Evolutionary conservation across 164 flowering plant species (phyloP).

Genomic region (Echeveria elegans): DNA sequence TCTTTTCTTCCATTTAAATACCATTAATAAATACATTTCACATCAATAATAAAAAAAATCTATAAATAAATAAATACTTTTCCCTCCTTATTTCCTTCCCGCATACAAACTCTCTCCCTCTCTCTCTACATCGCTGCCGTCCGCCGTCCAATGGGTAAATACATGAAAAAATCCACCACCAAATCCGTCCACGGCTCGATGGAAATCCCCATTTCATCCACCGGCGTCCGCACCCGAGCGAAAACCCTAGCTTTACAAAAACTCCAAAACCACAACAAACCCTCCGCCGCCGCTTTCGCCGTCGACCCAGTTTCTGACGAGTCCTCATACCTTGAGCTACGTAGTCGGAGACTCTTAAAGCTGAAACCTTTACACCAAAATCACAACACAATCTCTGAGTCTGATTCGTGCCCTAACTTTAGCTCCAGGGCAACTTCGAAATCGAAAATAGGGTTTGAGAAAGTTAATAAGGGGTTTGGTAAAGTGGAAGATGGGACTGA

Average conservation of each 20-base stretch:
- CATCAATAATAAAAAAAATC: too few species aligned
- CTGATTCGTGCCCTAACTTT: background rate
- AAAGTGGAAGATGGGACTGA: background rate
- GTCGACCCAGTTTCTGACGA: background rate
- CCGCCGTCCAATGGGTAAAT: background rate
- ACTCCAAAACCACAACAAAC: background rate
- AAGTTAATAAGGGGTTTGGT: background rate
- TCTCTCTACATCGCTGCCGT: background rate
- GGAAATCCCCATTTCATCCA: background rate
- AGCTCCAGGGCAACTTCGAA: too few species aligned
- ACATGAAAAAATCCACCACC: background rate
- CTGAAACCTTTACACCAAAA: background rate
- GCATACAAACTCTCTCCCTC: too few species aligned
- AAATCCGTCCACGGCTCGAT: background rate
- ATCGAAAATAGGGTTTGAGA: background rate
- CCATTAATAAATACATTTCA: too few species aligned
- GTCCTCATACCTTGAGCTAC: background rate
- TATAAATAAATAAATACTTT: too few species aligned
- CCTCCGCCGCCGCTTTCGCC: background rate
- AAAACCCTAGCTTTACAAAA: constrained; percentile 7
- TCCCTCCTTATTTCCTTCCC: too few species aligned
- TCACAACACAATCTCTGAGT: background rate
- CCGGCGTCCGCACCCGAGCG: constrained; percentile 5
- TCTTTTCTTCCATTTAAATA: too few species aligned
- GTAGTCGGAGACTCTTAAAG: background rate